Base-by-base conservation (phyloP, 1,284 basidiomycete genomes). In the Psilocybe mexicana region DNA sequence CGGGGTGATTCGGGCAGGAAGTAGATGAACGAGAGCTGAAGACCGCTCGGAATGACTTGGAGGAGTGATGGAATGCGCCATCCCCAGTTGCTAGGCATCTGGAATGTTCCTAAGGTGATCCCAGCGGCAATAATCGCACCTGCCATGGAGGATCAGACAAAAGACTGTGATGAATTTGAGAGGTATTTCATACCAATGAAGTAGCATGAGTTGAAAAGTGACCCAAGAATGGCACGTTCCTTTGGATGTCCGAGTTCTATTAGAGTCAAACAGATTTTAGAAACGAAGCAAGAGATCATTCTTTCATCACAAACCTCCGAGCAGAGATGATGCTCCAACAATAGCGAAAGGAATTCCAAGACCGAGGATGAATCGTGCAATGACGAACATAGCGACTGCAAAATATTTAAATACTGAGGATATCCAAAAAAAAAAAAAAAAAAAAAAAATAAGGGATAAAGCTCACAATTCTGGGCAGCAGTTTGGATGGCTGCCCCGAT, bases 1-100 rank as follows among this genome's bases (percentile, higher is more conserved):
- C 86, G 79, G 40, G 85, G 85, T 0, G 81, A 84, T 65, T 86
- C 82, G 2, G 85, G 84, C 2, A 84, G 74, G 63, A 82, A 77
- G 59, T 68, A 76, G 50, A 82, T 70, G 63, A 80, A 81, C 11
- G 60, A 58, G 24, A 86, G 65, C 61, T 83, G 82, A 25, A 83
- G 63, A 28, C 71, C 38, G 46, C 79, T 79, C 0, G 84, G 82
- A 0, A 78, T 61, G 47, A 78, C 68, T 67, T 88, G 86, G 3
- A 87, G 73, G n/a, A 85, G 65, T 3, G 80, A 81, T 0, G 83
- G 82, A 33, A 83, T 78, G 30, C 83, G 72, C 83, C 83, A 85
- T 0, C 76, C 78, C 80, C 83, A 83, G 64, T 81, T 72, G 55
- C 65, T 77, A 1, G 59, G 57, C 71, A 83, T 80, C 1, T 67